phyloP scores from a whole-genome alignment of 305 asterid species.

The Fraxinus ornus region DNA sequence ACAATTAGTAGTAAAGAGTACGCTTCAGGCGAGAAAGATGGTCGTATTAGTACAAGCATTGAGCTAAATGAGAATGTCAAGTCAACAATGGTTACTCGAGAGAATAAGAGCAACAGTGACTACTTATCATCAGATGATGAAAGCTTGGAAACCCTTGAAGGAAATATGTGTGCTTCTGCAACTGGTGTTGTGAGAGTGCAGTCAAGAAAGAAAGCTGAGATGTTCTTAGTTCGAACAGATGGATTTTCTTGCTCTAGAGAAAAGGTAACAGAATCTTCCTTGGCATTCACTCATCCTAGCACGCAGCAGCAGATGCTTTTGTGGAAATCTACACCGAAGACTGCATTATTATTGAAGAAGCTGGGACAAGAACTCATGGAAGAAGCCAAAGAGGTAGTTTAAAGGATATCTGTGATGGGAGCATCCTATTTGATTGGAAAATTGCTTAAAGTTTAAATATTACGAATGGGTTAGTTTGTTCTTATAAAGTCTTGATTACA shows the following conservation, averaged over 20 bases:
- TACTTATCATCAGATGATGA: constrained; percentile 57
- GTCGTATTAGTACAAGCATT: constrained; percentile 36
- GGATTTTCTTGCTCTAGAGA: constrained; percentile 93
- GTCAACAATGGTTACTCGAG: constrained; percentile 33
- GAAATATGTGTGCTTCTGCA: constrained; percentile 87
- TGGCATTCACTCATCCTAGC: constrained; percentile 98
- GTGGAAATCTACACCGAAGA: constrained; percentile 97
- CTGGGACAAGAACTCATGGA: constrained; percentile 95
- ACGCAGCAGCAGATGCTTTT: constrained; percentile 99
- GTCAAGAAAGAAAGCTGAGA: constrained; percentile 96
- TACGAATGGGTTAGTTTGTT: constrained; percentile 14
- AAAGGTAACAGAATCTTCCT: constrained; percentile 93
- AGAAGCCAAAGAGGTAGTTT: constrained; percentile 87
- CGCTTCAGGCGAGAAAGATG: constrained; percentile 34
- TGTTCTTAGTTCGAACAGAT: constrained; percentile 98
- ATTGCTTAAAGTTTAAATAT: constrained; percentile 10
- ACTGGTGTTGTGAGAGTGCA: constrained; percentile 98
- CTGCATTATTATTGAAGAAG: constrained; percentile 84
- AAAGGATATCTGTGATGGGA: constrained; percentile 6
- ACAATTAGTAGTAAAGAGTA: constrained; percentile 29
- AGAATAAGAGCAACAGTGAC: constrained; percentile 38
- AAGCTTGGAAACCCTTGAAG: constrained; percentile 61
- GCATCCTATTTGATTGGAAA: constrained; percentile 13
- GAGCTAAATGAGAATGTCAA: constrained; percentile 33
- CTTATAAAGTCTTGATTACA: neutral